Evolutionary conservation across 306 rosid genomes (phyloP).

Genomic region (Prunus kanzakura): DNA sequence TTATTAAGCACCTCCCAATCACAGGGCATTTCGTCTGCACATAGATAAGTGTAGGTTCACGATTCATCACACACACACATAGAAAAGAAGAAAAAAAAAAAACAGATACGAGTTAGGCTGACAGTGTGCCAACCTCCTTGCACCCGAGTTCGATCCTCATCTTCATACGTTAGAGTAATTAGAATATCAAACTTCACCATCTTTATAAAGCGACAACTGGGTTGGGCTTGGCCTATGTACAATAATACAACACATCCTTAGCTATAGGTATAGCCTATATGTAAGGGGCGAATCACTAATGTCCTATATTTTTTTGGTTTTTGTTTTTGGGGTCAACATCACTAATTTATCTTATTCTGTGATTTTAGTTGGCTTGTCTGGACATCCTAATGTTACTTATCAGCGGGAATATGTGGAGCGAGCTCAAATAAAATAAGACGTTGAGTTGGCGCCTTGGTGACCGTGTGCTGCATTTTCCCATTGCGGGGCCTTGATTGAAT

Average conservation of each 20-base stretch:
- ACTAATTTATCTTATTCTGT: neutral
- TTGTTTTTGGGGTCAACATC: neutral
- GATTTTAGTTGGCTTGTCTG: no score
- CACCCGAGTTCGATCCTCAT: no score
- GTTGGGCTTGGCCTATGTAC: no score
- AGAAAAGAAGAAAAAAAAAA: no score
- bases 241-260: neutral
- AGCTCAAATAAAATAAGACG: neutral
- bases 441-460: neutral
- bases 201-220: no score
- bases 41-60: no score
- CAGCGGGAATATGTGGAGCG: neutral
- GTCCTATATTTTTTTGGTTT: neutral
- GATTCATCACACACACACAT: no score
- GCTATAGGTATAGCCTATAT: neutral
- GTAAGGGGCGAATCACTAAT: neutral
- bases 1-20: neutral
- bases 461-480: slow-evolving; percentile 1
- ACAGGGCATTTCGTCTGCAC: no score
- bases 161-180: no score
- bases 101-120: no score
- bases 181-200: no score
- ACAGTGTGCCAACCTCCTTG: no score
- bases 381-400: neutral
- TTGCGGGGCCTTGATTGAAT: neutral